Percentiles rank a stretch among this genome's conserved stretches.
Evolutionary conservation across 192 early-diverging fungal genomes (phyloP).

Genomic region (Chytriomyces confervae): DNA sequence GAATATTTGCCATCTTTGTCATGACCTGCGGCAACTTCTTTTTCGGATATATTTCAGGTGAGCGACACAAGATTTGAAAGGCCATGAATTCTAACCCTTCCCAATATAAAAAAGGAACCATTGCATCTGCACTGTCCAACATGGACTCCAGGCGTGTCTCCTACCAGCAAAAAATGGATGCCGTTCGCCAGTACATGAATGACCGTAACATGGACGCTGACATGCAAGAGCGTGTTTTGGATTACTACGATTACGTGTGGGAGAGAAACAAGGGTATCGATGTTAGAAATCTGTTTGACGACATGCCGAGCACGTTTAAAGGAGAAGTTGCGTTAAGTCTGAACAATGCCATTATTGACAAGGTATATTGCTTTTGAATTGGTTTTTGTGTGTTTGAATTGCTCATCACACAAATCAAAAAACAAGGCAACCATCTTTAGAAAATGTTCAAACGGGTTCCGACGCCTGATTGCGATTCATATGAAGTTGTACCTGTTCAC

Average conservation of each 20-base stretch:
- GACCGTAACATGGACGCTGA: constrained; percentile 56
- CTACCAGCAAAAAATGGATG: constrained; percentile 58
- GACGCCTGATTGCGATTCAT: constrained; percentile 52
- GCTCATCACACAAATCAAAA: not conserved
- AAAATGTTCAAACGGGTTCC: constrained; percentile 52
- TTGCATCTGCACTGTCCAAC: constrained; percentile 61
- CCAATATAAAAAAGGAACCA: constrained; percentile 33
- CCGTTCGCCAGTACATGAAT: constrained; percentile 56
- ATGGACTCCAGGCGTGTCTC: constrained; percentile 56
- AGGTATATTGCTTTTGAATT: constrained; percentile 6
- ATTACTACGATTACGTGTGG: constrained; percentile 62
- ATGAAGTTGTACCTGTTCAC: constrained; percentile 58
- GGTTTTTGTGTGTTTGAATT: not conserved
- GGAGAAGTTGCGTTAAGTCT: constrained; percentile 57
- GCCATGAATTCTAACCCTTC: not conserved
- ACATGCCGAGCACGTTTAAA: constrained; percentile 56
- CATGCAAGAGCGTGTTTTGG: constrained; percentile 56
- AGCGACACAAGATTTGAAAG: not conserved
- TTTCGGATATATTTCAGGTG: constrained; percentile 58
- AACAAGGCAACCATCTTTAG: constrained; percentile 50
- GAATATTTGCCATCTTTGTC: constrained; percentile 48
- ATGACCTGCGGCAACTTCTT: constrained; percentile 52
- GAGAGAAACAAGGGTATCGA: constrained; percentile 59
- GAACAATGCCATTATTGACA: constrained; percentile 58
- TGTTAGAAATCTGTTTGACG: constrained; percentile 51